Base-by-base conservation (phyloP, 768 basidiomycete species). In the Sistotremastrum niveocremeum region DNA sequence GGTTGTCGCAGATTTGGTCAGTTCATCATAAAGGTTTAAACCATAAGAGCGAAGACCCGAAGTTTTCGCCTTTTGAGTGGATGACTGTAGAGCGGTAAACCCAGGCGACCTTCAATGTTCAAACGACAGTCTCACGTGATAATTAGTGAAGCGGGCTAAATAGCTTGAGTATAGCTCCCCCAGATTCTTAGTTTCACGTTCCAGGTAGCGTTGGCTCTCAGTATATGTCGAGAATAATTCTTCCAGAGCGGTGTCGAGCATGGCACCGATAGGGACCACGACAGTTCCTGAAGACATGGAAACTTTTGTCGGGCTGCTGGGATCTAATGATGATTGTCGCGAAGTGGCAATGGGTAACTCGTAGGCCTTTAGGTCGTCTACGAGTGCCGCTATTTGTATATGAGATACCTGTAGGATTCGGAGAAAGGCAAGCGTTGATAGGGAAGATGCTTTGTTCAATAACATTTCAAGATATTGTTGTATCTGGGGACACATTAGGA, bases 231-330 rank as follows among this genome's bases (percentile, higher is more conserved):
- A 78, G 52, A 98, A 98, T 12, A 98, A 74, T 57, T 98, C 95
- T 51, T 97, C 95, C 77, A 95, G 81, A 6, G 90, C 86, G 6
- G 77, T 80, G 60, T 98, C 95, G n/a, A 99, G 71, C 86, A 97
- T 89, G 1, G 76, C 67, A 55, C 80, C 72, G 54, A 84, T 74
- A n/a, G 80, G 72, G 5, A 74, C 65, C 9, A 74, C 70, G 6
- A 76, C 71, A 6, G 73, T 62, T 0, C 70, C 48, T 11, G 67
- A 20, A 20, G 20, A 20, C 20, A 20, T 20, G 20, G 20, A 20
- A 20, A 20, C 20, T 20, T 20, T 20, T 20, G 20, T 20, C 20
- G 20, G 20, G 20, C 20, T 20, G 20, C 20, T 20, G 20, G 67
- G 65, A 51, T 82, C 83, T 28, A 74, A 67, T 4, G 81, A 73